Conservation (phyloP, 1,284 basidiomycete species). For the Melampsora occidentalis region DNA sequence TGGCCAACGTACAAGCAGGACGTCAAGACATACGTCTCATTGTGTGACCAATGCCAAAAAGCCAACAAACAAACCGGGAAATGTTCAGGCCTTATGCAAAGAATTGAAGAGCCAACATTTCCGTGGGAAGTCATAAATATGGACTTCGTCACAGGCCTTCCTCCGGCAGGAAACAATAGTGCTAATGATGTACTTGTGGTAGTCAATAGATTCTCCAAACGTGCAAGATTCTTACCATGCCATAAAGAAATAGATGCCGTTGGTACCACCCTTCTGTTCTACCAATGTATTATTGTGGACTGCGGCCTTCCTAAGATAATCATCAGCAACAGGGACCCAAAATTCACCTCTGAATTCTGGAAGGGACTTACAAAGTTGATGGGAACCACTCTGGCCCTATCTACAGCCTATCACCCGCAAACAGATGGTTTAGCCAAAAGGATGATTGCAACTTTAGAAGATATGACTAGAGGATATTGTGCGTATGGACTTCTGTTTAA, state of each 20-base stretch:
- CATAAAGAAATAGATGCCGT: slow-evolving; percentile 17
- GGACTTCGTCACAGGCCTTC: no score
- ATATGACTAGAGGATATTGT: slow-evolving; percentile 22
- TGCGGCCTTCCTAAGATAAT: slow-evolving; percentile 55
- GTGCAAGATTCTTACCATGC: neutral
- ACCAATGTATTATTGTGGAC: slow-evolving; percentile 3
- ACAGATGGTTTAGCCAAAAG: slow-evolving; percentile 51
- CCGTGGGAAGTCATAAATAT: no score
- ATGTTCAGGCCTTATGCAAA: neutral
- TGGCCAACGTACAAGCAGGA: neutral
- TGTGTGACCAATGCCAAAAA: neutral
- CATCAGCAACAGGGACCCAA: slow-evolving; percentile 56
- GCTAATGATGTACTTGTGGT: no score
- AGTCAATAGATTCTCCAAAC: slow-evolving; percentile 6
- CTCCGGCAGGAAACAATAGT: no score
- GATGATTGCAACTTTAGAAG: slow-evolving; percentile 13
- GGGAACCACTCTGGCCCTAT: slow-evolving; percentile 51
- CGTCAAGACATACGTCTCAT: neutral
- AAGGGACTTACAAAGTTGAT: slow-evolving; percentile 53
- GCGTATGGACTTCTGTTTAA: neutral
- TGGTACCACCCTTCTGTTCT: slow-evolving; percentile 13
- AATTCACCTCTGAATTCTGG: slow-evolving; percentile 59
- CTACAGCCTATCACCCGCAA: no score
- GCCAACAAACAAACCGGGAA: slow-evolving; percentile 5
- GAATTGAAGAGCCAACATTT: neutral